Conservation (phyloP, 306 rosid species). For the Carpinus fangiana region DNA sequence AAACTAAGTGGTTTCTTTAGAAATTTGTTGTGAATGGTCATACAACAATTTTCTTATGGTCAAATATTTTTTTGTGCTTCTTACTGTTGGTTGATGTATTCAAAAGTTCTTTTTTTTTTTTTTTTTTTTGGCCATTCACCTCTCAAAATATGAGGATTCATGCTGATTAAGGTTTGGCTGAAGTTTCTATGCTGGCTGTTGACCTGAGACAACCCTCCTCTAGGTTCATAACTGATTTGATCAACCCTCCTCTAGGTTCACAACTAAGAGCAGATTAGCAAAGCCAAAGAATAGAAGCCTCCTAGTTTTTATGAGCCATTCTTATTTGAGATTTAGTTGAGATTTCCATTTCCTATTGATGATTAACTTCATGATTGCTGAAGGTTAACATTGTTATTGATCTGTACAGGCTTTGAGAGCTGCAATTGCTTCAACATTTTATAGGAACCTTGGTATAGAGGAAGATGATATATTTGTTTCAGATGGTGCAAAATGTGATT, state of each 20-base stretch:
- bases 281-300: not conserved
- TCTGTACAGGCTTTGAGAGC: slow-evolving; percentile 48
- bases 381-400: slow-evolving; percentile 27
- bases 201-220: not conserved
- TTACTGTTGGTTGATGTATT: not conserved
- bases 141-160: not conserved
- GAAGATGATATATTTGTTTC: slow-evolving; percentile 58
- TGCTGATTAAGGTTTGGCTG: slow-evolving; percentile 2
- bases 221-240: not conserved
- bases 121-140: slow-evolving; percentile 6
- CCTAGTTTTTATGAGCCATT: not conserved
- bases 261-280: not conserved
- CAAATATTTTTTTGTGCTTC: not conserved
- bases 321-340: not conserved
- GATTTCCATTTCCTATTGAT: not conserved
- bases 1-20: not conserved
- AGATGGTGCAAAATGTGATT: slow-evolving; percentile 67
- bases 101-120: not conserved
- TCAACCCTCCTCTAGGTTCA: not conserved
- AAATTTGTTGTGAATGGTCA: not conserved
- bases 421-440: slow-evolving; percentile 49
- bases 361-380: slow-evolving; percentile 24
- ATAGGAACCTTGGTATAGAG: slow-evolving; percentile 39
- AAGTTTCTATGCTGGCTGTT: not conserved
- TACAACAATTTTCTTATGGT: not conserved